Conservation (phyloP, 805 yeast species). For the Saturnispora mendoncae region DNA sequence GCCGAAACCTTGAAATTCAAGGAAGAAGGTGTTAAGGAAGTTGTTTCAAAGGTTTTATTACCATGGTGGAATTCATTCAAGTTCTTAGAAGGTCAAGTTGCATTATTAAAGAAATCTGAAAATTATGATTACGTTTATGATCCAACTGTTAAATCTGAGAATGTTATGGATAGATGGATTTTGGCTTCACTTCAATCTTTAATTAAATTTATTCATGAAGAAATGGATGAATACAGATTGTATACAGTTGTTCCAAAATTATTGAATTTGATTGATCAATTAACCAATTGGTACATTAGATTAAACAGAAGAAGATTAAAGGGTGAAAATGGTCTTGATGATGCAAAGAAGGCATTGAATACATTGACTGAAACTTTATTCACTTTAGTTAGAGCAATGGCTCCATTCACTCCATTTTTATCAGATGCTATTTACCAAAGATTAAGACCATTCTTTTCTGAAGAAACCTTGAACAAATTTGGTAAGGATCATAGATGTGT, state of each 20-base stretch:
- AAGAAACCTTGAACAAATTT: conserved; percentile 42
- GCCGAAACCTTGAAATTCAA: conserved; percentile 96
- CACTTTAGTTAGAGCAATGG: conserved; percentile 90
- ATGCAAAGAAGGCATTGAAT: conserved; percentile 79
- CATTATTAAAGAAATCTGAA: conserved; percentile 68
- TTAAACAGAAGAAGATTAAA: conserved; percentile 96
- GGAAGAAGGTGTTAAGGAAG: conserved; percentile 98
- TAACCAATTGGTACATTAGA: conserved; percentile 98
- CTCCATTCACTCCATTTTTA: conserved; percentile 96
- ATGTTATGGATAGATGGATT: conserved; percentile 97
- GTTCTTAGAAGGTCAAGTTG: conserved; percentile 91
- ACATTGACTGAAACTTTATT: conserved; percentile 85
- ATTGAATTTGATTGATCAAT: conserved; percentile 79
- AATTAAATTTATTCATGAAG: conserved; percentile 74
- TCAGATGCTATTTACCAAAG: conserved; percentile 82
- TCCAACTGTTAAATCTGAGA: conserved; percentile 52
- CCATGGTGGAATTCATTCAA: conserved; percentile 99
- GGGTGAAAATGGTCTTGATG: conserved; percentile 84
- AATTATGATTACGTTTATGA: conserved; percentile 66
- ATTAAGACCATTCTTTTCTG: conserved; percentile 54
- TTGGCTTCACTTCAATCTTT: conserved; percentile 93
- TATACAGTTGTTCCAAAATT: conserved; percentile 95
- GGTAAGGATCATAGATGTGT: conserved; percentile 69
- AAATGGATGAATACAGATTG: conserved; percentile 83
- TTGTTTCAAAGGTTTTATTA: conserved; percentile 85